Conservation (phyloP, 805 yeast genomes). For the Saturnispora kantuleensis region DNA sequence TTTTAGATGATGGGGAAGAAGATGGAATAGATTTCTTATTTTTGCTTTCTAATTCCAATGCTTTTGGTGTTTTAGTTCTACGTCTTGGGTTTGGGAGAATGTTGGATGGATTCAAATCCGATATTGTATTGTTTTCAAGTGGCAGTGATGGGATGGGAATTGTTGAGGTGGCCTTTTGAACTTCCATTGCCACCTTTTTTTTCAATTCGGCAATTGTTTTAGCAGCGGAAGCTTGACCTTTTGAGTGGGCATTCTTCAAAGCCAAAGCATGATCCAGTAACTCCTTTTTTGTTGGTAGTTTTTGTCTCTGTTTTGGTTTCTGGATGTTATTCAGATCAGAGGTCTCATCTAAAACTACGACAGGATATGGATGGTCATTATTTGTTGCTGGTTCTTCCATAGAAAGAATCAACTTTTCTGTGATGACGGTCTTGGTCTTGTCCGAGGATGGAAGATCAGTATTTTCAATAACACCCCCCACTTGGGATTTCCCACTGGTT, state of each 20-base stretch:
- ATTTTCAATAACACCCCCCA: too few species aligned
- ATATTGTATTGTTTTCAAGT: background rate
- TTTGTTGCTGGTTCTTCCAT: slow-evolving; percentile 2
- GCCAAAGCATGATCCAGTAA: background rate
- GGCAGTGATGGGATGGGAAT: too few species aligned
- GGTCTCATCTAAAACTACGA: background rate
- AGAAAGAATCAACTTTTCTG: background rate
- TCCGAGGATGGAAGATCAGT: background rate
- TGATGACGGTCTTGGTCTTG: background rate
- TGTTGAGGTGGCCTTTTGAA: background rate
- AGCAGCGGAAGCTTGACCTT: background rate
- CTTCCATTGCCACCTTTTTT: slow-evolving; percentile 3
- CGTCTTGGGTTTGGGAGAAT: slow-evolving; percentile 13
- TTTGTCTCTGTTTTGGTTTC: slow-evolving; percentile 1
- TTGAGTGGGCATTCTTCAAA: background rate
- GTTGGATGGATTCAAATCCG: slow-evolving; percentile 19
- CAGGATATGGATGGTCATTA: background rate
- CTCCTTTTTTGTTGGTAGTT: slow-evolving; percentile 6
- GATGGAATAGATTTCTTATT: background rate
- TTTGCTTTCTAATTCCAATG: background rate
- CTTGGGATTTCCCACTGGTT: too few species aligned
- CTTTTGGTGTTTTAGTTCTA: background rate
- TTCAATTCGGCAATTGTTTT: slow-evolving; percentile 1
- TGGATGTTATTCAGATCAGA: background rate
- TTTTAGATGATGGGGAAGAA: background rate